Evolutionary conservation across 228 moss, liverwort and hornwort species (phyloP).

Genomic region (Sphagnum magellanicum): DNA sequence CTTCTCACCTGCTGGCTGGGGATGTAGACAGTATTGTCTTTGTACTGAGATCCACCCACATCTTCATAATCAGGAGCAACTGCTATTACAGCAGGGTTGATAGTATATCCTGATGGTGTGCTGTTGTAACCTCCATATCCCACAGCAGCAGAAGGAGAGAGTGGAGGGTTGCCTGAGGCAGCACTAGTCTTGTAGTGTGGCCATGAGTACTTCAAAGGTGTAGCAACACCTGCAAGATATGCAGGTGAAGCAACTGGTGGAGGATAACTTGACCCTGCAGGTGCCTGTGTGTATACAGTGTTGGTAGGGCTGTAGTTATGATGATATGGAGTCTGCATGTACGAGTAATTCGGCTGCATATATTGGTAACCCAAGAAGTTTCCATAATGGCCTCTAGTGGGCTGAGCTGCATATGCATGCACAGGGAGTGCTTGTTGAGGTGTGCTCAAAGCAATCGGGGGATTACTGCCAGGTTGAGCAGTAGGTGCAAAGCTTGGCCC

Average conservation of each 20-base stretch:
- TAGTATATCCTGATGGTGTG: slow-evolving; percentile 61
- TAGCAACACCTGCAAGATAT: slow-evolving; percentile 56
- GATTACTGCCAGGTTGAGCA: slow-evolving; percentile 28
- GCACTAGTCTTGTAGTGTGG: slow-evolving; percentile 79
- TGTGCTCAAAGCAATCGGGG: slow-evolving; percentile 24
- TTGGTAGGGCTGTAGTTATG: slow-evolving; percentile 72
- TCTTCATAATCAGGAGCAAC: slow-evolving; percentile 80
- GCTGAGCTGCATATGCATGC: slow-evolving; percentile 35
- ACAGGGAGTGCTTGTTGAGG: slow-evolving; percentile 43
- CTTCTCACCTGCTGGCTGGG: slow-evolving; percentile 74
- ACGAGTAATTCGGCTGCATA: slow-evolving; percentile 39
- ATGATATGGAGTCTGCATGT: slow-evolving; percentile 82
- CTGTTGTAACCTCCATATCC: slow-evolving; percentile 75
- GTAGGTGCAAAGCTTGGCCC: slow-evolving; percentile 19
- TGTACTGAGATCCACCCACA: slow-evolving; percentile 64
- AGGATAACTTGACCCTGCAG: slow-evolving; percentile 65
- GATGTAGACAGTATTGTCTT: slow-evolving; percentile 80
- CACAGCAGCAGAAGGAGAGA: slow-evolving; percentile 44
- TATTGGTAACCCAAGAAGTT: slow-evolving; percentile 47
- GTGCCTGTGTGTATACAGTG: slow-evolving; percentile 63
- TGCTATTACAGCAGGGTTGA: slow-evolving; percentile 54
- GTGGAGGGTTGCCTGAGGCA: slow-evolving; percentile 58
- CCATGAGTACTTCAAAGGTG: slow-evolving; percentile 70
- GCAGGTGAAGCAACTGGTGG: slow-evolving; percentile 39
- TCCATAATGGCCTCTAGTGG: slow-evolving; percentile 34